Conservation (phyloP, 2,329 filamentous ascomycete genomes). For the Laburnicola sp. region DNA sequence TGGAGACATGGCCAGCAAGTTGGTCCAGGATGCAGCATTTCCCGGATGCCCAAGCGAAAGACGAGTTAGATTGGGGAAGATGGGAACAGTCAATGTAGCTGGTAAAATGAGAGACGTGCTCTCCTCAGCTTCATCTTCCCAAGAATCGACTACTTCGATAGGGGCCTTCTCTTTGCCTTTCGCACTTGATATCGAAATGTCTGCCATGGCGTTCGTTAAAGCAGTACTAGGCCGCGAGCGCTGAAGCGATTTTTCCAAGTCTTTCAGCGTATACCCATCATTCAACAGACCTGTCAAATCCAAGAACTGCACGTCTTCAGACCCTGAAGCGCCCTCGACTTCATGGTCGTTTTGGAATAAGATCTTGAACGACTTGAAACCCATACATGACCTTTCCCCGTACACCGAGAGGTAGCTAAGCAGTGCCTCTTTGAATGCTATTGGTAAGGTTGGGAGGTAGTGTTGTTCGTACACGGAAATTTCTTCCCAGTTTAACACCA, state of each 20-base stretch:
- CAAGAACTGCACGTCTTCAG: slow-evolving; percentile 53
- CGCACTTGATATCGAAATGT: slow-evolving; percentile 15
- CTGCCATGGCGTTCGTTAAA: slow-evolving; percentile 18
- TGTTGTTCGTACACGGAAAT: slow-evolving; percentile 61
- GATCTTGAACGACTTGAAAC: slow-evolving; percentile 52
- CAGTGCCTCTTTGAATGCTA: slow-evolving; percentile 55
- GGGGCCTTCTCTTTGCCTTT: slow-evolving; percentile 19
- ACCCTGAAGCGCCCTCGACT: slow-evolving; percentile 39
- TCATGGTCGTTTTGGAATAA: slow-evolving; percentile 51
- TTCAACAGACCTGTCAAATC: slow-evolving; percentile 59
- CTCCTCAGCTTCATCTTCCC: slow-evolving; percentile 48
- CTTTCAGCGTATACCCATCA: slow-evolving; percentile 52
- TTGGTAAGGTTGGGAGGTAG: slow-evolving; percentile 57
- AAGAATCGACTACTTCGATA: slow-evolving; percentile 47
- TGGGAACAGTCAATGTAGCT: slow-evolving; percentile 27
- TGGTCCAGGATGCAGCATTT: slow-evolving; percentile 56
- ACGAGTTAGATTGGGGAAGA: slow-evolving; percentile 59
- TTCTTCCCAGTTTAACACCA: slow-evolving; percentile 60
- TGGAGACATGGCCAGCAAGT: slow-evolving; percentile 57
- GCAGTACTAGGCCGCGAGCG: slow-evolving; percentile 16
- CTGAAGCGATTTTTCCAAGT: slow-evolving; percentile 52
- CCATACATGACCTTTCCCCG: slow-evolving; percentile 47
- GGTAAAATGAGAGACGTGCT: slow-evolving; percentile 5
- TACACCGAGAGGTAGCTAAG: slow-evolving; percentile 61
- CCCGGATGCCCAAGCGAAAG: slow-evolving; percentile 61